Evolutionary conservation across 75 land plant genomes (phyloP).

Genomic region (Picea sitchensis): DNA sequence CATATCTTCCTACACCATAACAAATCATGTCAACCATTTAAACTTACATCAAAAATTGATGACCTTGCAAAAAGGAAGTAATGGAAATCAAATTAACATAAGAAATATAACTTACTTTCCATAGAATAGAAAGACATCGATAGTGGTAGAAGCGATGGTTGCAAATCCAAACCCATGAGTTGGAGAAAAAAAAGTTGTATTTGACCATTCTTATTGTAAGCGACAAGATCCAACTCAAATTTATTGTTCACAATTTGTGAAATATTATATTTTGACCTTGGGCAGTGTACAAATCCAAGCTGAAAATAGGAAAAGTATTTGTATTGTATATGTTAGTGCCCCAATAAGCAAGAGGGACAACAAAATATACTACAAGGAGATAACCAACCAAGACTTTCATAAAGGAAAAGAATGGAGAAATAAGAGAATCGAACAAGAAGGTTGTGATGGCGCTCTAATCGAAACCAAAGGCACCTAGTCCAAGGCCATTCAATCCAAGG

Average conservation of each 20-base stretch:
- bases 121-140: constrained; percentile 37
- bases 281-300: constrained; percentile 30
- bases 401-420: constrained; percentile 68
- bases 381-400: constrained; percentile 57
- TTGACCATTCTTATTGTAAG: constrained; percentile 45
- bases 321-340: constrained; percentile 53
- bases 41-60: no score
- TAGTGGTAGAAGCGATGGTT: constrained; percentile 62
- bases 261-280: no score
- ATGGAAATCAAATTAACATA: no score
- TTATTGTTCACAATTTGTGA: no score
- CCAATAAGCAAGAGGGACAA: constrained; percentile 62
- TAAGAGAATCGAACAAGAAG: constrained; percentile 64
- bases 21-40: no score
- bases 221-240: constrained; percentile 44
- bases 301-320: constrained; percentile 63
- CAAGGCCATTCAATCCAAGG: constrained; percentile 18
- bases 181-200: constrained; percentile 65
- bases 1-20: background rate
- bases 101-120: constrained; percentile 22
- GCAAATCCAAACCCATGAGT: no score
- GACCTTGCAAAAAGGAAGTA: no score
- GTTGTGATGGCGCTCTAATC: constrained; percentile 68
- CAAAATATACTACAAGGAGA: constrained; percentile 41
- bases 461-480: background rate